Percentiles rank a stretch among this genome's conserved stretches.
Conservation (phyloP, 768 basidiomycete genomes). For the Tricholoma sp. region DNA sequence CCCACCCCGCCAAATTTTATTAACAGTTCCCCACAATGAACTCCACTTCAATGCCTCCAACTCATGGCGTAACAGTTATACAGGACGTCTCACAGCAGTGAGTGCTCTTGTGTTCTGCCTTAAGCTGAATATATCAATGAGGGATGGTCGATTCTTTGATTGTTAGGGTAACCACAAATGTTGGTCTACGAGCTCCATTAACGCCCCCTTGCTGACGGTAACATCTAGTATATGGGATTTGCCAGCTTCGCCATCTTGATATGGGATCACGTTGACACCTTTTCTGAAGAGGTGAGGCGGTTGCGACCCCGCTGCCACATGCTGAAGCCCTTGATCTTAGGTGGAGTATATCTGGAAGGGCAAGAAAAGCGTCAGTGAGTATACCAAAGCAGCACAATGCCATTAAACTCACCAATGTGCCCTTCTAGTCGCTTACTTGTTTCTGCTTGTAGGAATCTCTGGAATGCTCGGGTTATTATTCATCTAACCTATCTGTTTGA, state of each 20-base stretch:
- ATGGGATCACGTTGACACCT: conserved; percentile 54
- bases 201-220: not conserved
- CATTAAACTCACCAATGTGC: not conserved
- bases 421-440: conserved; percentile 35
- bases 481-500: too few species aligned
- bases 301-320: not conserved
- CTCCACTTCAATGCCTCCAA: not conserved
- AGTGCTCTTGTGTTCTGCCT: not conserved
- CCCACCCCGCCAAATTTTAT: not conserved
- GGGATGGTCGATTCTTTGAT: not conserved
- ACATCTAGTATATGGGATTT: conserved; percentile 43
- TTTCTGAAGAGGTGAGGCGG: conserved; percentile 37
- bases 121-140: not conserved
- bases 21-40: not conserved
- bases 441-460: conserved; percentile 29
- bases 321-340: conserved; percentile 14
- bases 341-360: conserved; percentile 52
- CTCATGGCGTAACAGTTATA: not conserved
- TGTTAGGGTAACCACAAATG: not conserved
- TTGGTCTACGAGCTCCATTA: not conserved
- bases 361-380: conserved; percentile 41
- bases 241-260: conserved; percentile 46
- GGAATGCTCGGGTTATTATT: not conserved
- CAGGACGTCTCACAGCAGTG: conserved; percentile 1
- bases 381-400: not conserved